Evolutionary conservation across 495 filamentous ascomycete genomes (phyloP), one percentile per base, ranked within the genome.

Genomic region (Penicillium pancosmium): DNA sequence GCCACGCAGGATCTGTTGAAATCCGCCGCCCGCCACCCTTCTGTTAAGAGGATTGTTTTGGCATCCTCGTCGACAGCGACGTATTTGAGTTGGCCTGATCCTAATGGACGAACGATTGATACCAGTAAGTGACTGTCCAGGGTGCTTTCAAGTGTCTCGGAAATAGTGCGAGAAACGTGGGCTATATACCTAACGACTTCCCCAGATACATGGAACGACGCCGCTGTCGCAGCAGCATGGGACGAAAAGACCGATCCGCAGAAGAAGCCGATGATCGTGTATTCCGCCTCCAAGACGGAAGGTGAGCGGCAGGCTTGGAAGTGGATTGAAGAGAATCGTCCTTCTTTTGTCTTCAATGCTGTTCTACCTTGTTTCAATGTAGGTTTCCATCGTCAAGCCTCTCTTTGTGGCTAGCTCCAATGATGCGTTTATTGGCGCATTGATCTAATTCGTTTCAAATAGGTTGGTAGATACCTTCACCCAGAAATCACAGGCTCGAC

Each of bases 211-310:
- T 44, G 41, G 41, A 44, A 44, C 16, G 41, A 44, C n/a, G 41
- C 41, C 4, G 41, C n/a, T 2, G n/a, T 44, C 6, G 9, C 41
- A 6, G 41, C 41, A 16, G 41, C 41, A 16, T 44, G 41, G 41
- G 41, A 44, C 16, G 41, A 44, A 44, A 19, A 19, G 0, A 44
- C 41, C 41, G 12, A 23, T 25, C 19, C 21, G 36, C 36, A 19
- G 52, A 66, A 23, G 68, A 74, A 4, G 63, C 77, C 18, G 68
- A 44, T 44, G 41, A 44, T 66, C 0, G 77, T 84, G 1, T 86
- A 89, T 57, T 63, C 65, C 0, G 83, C 82, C 0, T 81, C 79
- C 59, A 88, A 89, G 61, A 78, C 75, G 1, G 74, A 78, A 34
- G 79, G 74, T 1, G 85, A 88, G 66, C 76, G 69, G 36, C 69